These are phyloP conservation scores for Ogataea corticis DNA, from an alignment of 805 yeast genomes.

Conservation along the genomic window DNA sequence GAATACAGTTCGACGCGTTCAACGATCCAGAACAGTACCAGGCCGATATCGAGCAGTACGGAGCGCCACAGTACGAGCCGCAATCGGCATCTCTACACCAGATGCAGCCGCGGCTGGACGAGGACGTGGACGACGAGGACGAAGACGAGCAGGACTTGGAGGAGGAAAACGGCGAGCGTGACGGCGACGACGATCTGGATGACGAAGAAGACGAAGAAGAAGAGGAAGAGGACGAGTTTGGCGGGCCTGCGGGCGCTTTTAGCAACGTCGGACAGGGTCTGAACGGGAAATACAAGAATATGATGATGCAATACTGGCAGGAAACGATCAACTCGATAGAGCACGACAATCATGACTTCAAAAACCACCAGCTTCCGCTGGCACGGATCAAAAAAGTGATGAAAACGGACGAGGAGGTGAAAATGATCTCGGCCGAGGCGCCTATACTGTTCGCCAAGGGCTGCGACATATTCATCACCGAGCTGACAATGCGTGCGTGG, in stretches of 20 bases:
- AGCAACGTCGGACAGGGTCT: constrained; percentile 92
- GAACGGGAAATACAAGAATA: constrained; percentile 74
- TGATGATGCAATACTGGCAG: constrained; percentile 98
- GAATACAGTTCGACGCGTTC: constrained; percentile 23
- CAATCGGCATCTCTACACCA: constrained; percentile 6
- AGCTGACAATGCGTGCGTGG: constrained; percentile 98
- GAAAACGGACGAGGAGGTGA: constrained; percentile 97
- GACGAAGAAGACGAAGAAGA: constrained; percentile 37
- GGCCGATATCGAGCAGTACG: constrained; percentile 16
- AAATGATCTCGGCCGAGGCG: constrained; percentile 98
- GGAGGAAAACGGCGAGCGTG: constrained; percentile 31
- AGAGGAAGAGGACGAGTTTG: constrained; percentile 40
- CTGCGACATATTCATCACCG: constrained; percentile 95
- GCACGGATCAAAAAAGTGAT: constrained; percentile 96
- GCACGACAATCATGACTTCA: constrained; percentile 84
- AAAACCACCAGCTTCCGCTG: constrained; percentile 89
- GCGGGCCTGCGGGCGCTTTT: constrained; percentile 38
- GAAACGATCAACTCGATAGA: constrained; percentile 90
- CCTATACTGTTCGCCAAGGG: constrained; percentile 97
- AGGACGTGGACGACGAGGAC: constrained; percentile 19
- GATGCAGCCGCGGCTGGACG: constrained; percentile 15
- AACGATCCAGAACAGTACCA: constrained; percentile 16
- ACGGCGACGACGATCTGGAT: constrained; percentile 31
- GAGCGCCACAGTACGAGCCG: constrained; percentile 12
- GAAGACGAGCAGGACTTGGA: constrained; percentile 25